These are phyloP conservation scores for Coemansia sp. DNA, from an alignment of 192 early-diverging fungal genomes.

Conservation along the genomic window DNA sequence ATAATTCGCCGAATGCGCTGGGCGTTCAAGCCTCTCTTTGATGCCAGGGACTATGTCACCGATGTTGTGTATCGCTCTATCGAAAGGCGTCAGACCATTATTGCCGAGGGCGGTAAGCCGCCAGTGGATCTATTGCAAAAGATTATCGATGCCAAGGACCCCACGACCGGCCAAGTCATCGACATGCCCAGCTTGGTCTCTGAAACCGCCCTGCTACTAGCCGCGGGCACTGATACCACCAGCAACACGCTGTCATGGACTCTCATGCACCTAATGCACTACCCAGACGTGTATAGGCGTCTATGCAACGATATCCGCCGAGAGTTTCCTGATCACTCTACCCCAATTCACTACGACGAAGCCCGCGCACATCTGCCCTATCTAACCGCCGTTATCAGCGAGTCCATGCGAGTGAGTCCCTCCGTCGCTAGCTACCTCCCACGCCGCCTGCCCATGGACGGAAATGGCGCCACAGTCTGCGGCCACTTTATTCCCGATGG, in stretches of 20 bases:
- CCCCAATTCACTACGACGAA: slow-evolving; percentile 22
- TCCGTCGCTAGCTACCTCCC: slow-evolving; percentile 25
- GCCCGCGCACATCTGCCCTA: slow-evolving; percentile 20
- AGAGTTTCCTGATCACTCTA: slow-evolving; percentile 21
- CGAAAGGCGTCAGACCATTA: neutral
- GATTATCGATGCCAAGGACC: slow-evolving; percentile 41
- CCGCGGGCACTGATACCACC: slow-evolving; percentile 51
- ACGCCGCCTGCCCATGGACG: slow-evolving; percentile 13
- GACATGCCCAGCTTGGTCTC: slow-evolving; percentile 6
- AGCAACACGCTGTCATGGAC: slow-evolving; percentile 47
- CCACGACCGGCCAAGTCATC: slow-evolving; percentile 25
- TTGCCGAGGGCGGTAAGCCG: neutral
- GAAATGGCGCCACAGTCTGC: neutral
- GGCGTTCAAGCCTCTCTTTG: slow-evolving; percentile 1
- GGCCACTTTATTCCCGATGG: slow-evolving; percentile 29
- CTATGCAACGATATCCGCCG: slow-evolving; percentile 27
- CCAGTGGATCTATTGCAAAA: slow-evolving; percentile 38
- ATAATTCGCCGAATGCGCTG: slow-evolving; percentile 9
- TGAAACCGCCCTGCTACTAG: slow-evolving; percentile 32
- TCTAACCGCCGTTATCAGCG: slow-evolving; percentile 42
- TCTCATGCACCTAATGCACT: slow-evolving; percentile 31
- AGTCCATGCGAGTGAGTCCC: slow-evolving; percentile 43
- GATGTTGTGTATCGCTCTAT: slow-evolving; percentile 9
- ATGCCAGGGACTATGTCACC: neutral
- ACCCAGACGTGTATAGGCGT: slow-evolving; percentile 18